Evolutionary conservation across 2,329 filamentous ascomycete species (phyloP).

Genomic region (Huntiella savannae): DNA sequence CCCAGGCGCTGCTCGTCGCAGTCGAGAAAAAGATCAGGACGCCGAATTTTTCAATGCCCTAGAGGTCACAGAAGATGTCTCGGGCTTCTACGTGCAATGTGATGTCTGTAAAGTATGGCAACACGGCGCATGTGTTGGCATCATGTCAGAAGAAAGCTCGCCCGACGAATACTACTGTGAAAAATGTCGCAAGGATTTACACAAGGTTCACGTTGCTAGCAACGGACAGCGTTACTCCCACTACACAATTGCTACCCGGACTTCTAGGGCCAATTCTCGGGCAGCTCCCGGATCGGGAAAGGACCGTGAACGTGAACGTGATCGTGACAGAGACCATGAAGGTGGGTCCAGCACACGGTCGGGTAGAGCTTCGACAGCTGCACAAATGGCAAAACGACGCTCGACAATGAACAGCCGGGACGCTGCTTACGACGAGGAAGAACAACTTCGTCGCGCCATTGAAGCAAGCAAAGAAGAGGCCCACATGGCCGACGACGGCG

Average conservation of each 20-base stretch:
- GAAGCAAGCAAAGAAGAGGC: conserved; percentile 85
- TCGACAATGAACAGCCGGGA: conserved; percentile 96
- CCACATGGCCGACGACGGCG: conserved; percentile 26
- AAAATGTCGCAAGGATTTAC: conserved; percentile 76
- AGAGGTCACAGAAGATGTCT: conserved; percentile 63
- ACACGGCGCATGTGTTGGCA: conserved; percentile 91
- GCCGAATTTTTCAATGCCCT: conserved; percentile 37
- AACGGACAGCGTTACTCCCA: conserved; percentile 59
- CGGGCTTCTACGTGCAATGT: conserved; percentile 94
- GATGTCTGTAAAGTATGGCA: conserved; percentile 98
- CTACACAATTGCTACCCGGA: conserved; percentile 40
- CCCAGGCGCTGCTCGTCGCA: conserved; percentile 28
- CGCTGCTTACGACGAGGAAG: conserved; percentile 89
- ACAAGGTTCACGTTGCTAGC: conserved; percentile 59
- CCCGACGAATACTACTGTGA: conserved; percentile 98
- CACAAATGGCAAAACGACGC: conserved; percentile 55
- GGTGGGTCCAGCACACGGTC: conserved; percentile 37
- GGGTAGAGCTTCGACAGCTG: conserved; percentile 30
- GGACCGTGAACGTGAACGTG: background rate
- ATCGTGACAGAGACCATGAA: conserved; percentile 41
- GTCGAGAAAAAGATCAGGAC: conserved; percentile 31
- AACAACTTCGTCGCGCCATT: conserved; percentile 70
- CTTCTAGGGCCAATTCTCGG: conserved; percentile 37
- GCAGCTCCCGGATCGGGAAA: conserved; percentile 37
- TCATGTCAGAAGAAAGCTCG: conserved; percentile 80